A percentile compares a stretch with the other conserved stretches of the same genome.
Conservation (phyloP, 2,329 filamentous ascomycete genomes). For the Colletotrichum orchidophilum region DNA sequence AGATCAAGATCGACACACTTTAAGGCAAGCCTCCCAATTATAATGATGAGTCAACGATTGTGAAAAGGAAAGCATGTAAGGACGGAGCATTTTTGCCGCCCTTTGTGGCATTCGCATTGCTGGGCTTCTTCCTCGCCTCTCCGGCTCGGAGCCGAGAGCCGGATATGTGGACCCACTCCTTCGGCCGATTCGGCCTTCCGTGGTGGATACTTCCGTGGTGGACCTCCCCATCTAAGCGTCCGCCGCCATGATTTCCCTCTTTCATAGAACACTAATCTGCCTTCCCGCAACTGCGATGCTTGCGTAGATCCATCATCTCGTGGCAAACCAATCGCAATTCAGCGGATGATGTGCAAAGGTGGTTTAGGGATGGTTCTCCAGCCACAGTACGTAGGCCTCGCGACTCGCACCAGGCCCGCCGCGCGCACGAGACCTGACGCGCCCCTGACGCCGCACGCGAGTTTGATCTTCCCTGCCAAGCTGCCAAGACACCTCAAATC, state of each 20-base stretch:
- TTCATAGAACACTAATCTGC: slow-evolving; percentile 3
- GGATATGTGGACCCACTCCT: neutral
- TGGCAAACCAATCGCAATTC: slow-evolving; percentile 18
- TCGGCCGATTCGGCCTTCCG: slow-evolving; percentile 11
- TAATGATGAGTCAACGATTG: neutral
- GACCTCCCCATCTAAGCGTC: neutral
- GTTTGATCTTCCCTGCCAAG: slow-evolving; percentile 32
- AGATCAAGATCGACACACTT: neutral
- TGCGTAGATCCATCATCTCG: slow-evolving; percentile 22
- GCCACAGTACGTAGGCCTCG: neutral
- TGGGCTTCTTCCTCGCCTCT: neutral
- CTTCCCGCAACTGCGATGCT: slow-evolving; percentile 24
- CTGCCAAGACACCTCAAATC: slow-evolving; percentile 13
- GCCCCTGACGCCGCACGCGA: slow-evolving; percentile 26
- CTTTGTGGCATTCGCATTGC: neutral
- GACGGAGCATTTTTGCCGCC: slow-evolving; percentile 3
- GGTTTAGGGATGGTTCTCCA: too few species aligned
- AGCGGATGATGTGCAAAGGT: neutral
- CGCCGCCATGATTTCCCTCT: neutral
- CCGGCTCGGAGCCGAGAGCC: slow-evolving; percentile 1
- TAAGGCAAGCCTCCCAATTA: neutral
- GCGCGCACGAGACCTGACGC: slow-evolving; percentile 7
- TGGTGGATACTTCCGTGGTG: neutral
- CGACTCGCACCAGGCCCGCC: neutral
- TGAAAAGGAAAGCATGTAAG: neutral